Evolutionary conservation across 805 yeast species (phyloP).

Genomic region (Candida qinlingensis): DNA sequence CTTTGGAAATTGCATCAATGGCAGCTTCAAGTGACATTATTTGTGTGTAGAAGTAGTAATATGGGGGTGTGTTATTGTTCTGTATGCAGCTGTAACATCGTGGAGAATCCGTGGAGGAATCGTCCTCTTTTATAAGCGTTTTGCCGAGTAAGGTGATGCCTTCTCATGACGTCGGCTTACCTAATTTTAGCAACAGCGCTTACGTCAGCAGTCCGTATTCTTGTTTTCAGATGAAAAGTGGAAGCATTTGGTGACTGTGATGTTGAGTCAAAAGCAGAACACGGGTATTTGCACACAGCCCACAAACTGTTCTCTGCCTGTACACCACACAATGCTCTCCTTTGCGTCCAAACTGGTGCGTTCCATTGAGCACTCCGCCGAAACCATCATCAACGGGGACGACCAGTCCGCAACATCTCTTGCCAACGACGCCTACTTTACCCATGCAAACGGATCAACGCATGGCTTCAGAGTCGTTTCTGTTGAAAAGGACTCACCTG

Average conservation of each 20-base stretch:
- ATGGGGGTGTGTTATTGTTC: not conserved
- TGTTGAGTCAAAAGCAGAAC: not conserved
- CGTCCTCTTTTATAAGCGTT: too few relatives aligned
- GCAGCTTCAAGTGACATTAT: constrained; percentile 9
- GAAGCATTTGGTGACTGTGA: not conserved
- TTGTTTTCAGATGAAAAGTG: too few relatives aligned
- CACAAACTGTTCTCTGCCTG: too few relatives aligned
- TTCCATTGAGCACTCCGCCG: constrained; percentile 40
- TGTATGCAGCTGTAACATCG: not conserved
- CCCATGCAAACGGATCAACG: constrained; percentile 25
- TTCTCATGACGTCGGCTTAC: too few relatives aligned
- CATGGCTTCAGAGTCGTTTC: constrained; percentile 57
- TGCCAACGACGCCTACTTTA: constrained; percentile 23
- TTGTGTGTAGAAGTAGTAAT: not conserved
- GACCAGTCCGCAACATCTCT: constrained; percentile 22
- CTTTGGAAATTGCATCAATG: constrained; percentile 15
- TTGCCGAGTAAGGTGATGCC: too few relatives aligned
- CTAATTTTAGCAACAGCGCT: too few relatives aligned
- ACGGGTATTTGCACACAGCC: too few relatives aligned
- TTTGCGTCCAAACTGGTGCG: constrained; percentile 61
- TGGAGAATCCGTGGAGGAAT: too few relatives aligned
- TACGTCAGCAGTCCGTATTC: too few relatives aligned
- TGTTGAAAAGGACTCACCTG: constrained; percentile 42
- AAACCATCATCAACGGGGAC: constrained; percentile 24
- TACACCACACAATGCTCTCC: constrained; percentile 39